Conservation (phyloP, 768 basidiomycete species). For the Macrolepiota albuminosa region DNA sequence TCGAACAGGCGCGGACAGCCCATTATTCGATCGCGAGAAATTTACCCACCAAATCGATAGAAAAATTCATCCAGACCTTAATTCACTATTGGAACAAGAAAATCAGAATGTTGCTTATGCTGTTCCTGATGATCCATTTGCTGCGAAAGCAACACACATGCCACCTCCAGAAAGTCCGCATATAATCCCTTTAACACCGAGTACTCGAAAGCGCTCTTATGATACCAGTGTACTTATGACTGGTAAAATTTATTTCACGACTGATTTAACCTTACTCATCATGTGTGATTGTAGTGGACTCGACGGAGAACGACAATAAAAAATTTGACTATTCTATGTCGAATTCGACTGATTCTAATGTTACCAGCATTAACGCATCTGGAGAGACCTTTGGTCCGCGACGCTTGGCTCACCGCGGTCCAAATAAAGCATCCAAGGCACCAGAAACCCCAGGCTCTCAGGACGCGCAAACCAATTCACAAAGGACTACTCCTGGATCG, state of each 20-base stretch:
- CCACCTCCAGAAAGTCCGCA: neutral
- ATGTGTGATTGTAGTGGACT: neutral
- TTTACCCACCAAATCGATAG: constrained; percentile 14
- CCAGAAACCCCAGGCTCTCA: constrained; percentile 11
- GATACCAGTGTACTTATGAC: constrained; percentile 5
- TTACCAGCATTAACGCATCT: constrained; percentile 8
- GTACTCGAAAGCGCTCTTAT: constrained; percentile 9
- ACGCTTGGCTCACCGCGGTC: constrained; percentile 2
- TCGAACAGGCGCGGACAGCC: neutral
- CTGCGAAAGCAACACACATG: neutral
- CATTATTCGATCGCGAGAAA: neutral
- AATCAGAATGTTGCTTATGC: constrained; percentile 6
- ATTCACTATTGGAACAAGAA: constrained; percentile 23
- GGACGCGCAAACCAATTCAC: neutral
- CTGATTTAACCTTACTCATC: neutral
- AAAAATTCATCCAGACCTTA: constrained; percentile 36
- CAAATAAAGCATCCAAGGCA: neutral
- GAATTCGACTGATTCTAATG: constrained; percentile 9
- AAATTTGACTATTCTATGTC: constrained; percentile 9
- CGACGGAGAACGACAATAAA: neutral
- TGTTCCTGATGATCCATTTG: neutral
- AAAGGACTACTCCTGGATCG: constrained; percentile 10
- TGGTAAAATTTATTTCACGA: neutral
- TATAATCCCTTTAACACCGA: constrained; percentile 10
- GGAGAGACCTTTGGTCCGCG: constrained; percentile 16